A percentile compares a stretch with the other conserved stretches of the same genome.
phyloP scores from a whole-genome alignment of 345 rosid genomes.

The Eucalyptus lansdowneana region DNA sequence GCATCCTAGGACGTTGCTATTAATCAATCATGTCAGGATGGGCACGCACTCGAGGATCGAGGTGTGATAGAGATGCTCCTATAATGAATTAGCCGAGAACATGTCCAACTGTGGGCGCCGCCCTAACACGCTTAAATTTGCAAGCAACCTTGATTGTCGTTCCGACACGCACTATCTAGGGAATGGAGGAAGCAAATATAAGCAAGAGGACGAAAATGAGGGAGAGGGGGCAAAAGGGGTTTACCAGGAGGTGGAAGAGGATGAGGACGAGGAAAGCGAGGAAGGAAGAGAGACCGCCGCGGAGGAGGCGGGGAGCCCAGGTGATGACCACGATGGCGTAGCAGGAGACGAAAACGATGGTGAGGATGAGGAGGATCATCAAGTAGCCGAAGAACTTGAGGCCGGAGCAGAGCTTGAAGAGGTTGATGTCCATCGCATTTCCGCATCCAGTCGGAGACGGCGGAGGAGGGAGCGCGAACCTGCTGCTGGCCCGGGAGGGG shows the following conservation, averaged over 20 bases:
- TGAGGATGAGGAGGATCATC: conserved; percentile 68
- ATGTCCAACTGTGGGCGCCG: background rate
- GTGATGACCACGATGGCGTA: conserved; percentile 23
- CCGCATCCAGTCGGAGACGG: background rate
- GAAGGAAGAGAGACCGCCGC: conserved; percentile 22
- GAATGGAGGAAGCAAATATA: background rate
- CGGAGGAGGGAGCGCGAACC: background rate
- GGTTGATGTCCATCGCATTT: conserved; percentile 48
- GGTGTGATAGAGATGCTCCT: background rate
- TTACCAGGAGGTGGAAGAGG: conserved; percentile 59
- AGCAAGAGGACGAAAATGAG: background rate
- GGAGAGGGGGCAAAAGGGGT: background rate
- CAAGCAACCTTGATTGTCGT: background rate
- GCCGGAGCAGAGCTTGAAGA: conserved; percentile 69
- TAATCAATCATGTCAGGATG: too few relatives aligned
- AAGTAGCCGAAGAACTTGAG: conserved; percentile 68
- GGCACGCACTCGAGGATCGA: too few relatives aligned
- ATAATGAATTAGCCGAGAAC: background rate
- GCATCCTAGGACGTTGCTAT: too few relatives aligned
- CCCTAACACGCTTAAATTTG: background rate
- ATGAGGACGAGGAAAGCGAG: conserved; percentile 24
- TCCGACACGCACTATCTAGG: background rate
- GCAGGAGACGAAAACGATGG: background rate
- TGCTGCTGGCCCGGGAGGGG: conserved; percentile 30
- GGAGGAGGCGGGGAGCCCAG: conserved; percentile 42